A percentile compares a stretch with the other conserved stretches of the same genome.
Evolutionary conservation across 177 flowering plant species (phyloP).

Genomic region (Telopea speciosissima): DNA sequence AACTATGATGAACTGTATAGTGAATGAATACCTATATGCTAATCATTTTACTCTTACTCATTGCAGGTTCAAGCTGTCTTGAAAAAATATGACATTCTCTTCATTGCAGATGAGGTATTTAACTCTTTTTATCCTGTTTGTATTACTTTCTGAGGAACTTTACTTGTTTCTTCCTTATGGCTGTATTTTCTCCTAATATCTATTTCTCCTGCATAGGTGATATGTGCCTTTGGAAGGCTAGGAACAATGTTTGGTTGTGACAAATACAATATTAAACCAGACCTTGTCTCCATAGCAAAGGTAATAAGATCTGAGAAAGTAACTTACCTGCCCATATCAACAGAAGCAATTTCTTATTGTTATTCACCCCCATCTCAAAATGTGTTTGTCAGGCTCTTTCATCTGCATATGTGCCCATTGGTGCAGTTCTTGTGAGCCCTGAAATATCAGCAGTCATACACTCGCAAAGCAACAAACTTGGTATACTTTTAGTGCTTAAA

Average conservation of each 20-base stretch:
- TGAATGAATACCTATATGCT: background rate
- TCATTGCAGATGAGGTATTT: slow-evolving; percentile 91
- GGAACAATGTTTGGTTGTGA: slow-evolving; percentile 97
- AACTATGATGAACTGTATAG: background rate
- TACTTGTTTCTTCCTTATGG: background rate
- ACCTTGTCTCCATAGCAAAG: slow-evolving; percentile 95
- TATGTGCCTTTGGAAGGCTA: slow-evolving; percentile 96
- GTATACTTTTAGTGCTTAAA: slow-evolving; percentile 28
- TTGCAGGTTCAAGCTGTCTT: slow-evolving; percentile 82
- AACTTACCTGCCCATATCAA: background rate
- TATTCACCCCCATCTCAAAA: background rate
- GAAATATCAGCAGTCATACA: slow-evolving; percentile 76
- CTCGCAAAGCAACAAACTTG: slow-evolving; percentile 93
- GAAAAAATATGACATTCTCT: slow-evolving; percentile 88
- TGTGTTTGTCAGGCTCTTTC: slow-evolving; percentile 69
- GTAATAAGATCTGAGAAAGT: slow-evolving; percentile 23
- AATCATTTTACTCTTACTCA: background rate
- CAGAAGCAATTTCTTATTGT: background rate
- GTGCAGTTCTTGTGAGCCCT: slow-evolving; percentile 91
- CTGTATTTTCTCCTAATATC: background rate
- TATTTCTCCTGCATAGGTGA: slow-evolving; percentile 39
- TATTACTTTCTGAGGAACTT: background rate
- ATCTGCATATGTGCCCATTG: slow-evolving; percentile 94
- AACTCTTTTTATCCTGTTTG: background rate
- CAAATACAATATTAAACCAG: slow-evolving; percentile 89